Evolutionary conservation across 345 rosid genomes (phyloP), one percentile per base, ranked within the genome.

Genomic region (Mercurialis annua): DNA sequence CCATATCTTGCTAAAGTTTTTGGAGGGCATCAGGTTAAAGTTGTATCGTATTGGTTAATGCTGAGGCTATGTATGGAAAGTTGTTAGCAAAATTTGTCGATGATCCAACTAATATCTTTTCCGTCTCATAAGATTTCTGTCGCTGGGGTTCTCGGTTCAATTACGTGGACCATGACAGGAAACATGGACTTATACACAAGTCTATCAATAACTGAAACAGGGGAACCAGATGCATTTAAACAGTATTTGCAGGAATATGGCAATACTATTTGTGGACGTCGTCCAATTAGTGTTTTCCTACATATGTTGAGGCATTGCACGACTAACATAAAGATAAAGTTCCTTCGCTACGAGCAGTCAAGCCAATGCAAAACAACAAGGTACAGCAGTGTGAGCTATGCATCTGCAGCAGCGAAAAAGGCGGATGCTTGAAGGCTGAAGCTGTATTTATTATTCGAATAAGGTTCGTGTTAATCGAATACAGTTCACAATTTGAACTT

Each of bases 141-240:
- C 99, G 89, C 71, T 94, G 99, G 99, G 99, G 99, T 68, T 80
- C 96, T 40, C 78, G 98, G 99, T 91, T 92, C 76, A 90, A 77
- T 70, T 92, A 86, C 81, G 73, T 62, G 71, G 81, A 83, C 80
- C 86, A 85, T 71, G 92, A 91, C 72, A 80, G 77, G 68, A 81
- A 82, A 72, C 66, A 77, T 55, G 98, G 99, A 23, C 80, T 87
- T 59, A 92, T 94, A 71, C 81, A 92, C 85, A 83, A 94, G 68
- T 94, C 98, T 29, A 92, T 94, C 24, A 71, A 84, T 85, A 49
- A 90, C 92, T 66, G 99, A 92, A 84, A 84, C 86, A 7, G 99
- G 97, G 63, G 92, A 90, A 82, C 88, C 98, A 30, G 90, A 86
- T 66, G 89, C 92, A 29, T 89, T 94, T 80, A 86, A 88, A 67